Base-by-base conservation (phyloP, 2,329 filamentous ascomycete genomes). In the Hymenotorrendiella dingleyae region DNA sequence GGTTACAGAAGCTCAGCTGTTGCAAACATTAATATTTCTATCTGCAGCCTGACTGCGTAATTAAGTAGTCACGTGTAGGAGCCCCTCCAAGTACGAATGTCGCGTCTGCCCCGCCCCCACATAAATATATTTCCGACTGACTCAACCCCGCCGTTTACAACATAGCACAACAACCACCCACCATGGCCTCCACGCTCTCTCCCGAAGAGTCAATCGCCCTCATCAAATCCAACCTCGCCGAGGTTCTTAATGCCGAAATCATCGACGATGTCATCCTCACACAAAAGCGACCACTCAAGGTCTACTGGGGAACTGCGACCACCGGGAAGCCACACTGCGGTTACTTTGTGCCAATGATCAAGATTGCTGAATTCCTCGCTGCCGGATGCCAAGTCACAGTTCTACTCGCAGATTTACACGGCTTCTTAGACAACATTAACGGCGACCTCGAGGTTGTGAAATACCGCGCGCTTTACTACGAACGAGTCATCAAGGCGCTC, bases 311-410 rank as follows among this genome's bases (percentile, higher is more conserved):
- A 12, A 94, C 88, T 0, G 57, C 56, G 21, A 55, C 57, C 4
- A 60, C 57, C 9, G 88, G 88, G n/a, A 76, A 82, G 47, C 89
- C 89, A 42, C 90, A 96, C 65, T 86, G 80, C 62, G 90, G 87
- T 54, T 95, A 95, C 73, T 86, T 94, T 21, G 57, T 59, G 5
- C 83, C 89, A 5, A 83, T 85, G 55, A 78, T 94, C 61, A 96
- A 96, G 67, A 84, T 96, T 49, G 89, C 88, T 28, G 84, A 96
- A 63, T 80, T 94, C 58, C 78, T 96, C 24, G 76, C 79, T 26
- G 89, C 91, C 22, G 89, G 84, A 27, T 95, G 88, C 68, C 78
- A 89, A 46, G 80, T 94, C 46, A 86, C 79, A 43, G 75, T 94
- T 46, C 78, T 94, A 4, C 52, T 61, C 20, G 86, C 89, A 0